These are phyloP conservation scores for Sphaerulina populicola DNA, from an alignment of 2,329 filamentous ascomycete genomes.

Conservation along the genomic window DNA sequence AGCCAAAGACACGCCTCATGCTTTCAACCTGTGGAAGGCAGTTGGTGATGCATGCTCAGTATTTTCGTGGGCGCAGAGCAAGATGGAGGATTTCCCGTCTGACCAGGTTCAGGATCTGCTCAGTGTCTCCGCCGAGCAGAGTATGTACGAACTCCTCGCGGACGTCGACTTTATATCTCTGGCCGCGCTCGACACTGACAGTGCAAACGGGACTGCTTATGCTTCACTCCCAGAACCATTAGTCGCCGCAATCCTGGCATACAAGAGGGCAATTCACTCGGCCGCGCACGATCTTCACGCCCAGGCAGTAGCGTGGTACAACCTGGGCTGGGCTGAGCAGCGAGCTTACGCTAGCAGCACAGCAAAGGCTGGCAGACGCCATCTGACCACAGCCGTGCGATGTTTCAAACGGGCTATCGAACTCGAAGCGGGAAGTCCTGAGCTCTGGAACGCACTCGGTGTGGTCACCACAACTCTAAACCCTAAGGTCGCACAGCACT, in stretches of 20 bases:
- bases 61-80: slow-evolving; percentile 69
- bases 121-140: slow-evolving; percentile 43
- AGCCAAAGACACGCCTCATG: slow-evolving; percentile 52
- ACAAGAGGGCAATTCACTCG: slow-evolving; percentile 74
- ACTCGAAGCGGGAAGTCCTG: slow-evolving; percentile 82
- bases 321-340: slow-evolving; percentile 89
- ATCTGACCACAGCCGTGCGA: slow-evolving; percentile 70
- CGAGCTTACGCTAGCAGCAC: slow-evolving; percentile 60
- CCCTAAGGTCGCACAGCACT: slow-evolving; percentile 81
- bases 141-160: slow-evolving; percentile 54
- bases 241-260: slow-evolving; percentile 66
- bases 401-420: slow-evolving; percentile 96
- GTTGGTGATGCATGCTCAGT: slow-evolving; percentile 80
- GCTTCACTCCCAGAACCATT: slow-evolving; percentile 44
- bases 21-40: slow-evolving; percentile 94
- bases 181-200: slow-evolving; percentile 11
- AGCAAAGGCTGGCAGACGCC: slow-evolving; percentile 53
- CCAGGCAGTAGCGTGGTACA: slow-evolving; percentile 94
- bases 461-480: slow-evolving; percentile 82
- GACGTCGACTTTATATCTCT: slow-evolving; percentile 57
- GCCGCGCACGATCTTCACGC: slow-evolving; percentile 70
- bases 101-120: slow-evolving; percentile 53
- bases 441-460: slow-evolving; percentile 95
- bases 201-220: slow-evolving; percentile 21
- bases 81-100: slow-evolving; percentile 54